Percentiles rank a stretch among this genome's conserved stretches.
These are phyloP conservation scores for Tuber umbilicatum DNA, from an alignment of 495 filamentous ascomycete genomes.

Conservation along the genomic window DNA sequence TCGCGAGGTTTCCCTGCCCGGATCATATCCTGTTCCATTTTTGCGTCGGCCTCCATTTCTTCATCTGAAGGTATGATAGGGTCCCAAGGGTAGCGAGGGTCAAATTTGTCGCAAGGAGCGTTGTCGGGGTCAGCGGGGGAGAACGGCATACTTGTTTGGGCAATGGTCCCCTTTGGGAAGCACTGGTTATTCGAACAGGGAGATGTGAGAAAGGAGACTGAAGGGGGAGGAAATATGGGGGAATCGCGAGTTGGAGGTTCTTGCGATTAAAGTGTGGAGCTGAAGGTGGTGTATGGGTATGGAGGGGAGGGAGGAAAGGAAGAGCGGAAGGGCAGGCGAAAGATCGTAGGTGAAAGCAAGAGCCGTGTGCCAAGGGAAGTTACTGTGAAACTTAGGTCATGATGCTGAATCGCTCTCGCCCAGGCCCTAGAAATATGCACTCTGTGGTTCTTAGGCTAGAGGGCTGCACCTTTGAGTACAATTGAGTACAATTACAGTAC, in stretches of 20 bases:
- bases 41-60: not conserved
- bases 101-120: not conserved
- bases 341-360: not conserved
- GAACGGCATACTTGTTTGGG: not conserved
- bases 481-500: not conserved
- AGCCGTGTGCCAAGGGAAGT: not conserved
- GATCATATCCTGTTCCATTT: not conserved
- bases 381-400: not conserved
- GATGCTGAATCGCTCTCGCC: not conserved
- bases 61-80: not conserved
- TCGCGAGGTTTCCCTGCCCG: not conserved
- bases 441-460: not conserved
- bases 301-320: not conserved
- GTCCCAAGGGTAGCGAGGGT: not conserved
- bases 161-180: not conserved
- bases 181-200: not conserved
- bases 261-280: not conserved
- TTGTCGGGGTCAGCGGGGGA: not conserved
- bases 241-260: not conserved
- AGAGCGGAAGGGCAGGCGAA: not conserved
- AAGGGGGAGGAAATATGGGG: not conserved
- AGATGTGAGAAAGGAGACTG: not conserved
- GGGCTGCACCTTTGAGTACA: not conserved
- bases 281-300: not conserved
- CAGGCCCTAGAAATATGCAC: not conserved